phyloP scores from a whole-genome alignment of 805 yeast species.

The Blastobotrys robertii region DNA sequence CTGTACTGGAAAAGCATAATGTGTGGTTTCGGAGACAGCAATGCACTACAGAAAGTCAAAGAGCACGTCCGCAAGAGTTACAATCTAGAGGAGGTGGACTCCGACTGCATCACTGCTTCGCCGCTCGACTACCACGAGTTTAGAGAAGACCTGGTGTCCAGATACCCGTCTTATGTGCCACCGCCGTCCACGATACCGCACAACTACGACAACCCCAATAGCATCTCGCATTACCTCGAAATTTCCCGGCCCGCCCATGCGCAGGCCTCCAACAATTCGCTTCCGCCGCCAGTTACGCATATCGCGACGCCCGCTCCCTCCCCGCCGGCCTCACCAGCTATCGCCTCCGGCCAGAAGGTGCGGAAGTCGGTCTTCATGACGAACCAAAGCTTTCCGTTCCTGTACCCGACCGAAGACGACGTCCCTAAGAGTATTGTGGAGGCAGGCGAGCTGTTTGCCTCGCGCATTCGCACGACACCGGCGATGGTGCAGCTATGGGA shows the following conservation, averaged over 20 bases:
- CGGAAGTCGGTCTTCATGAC: conserved; percentile 43
- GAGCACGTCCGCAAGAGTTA: conserved; percentile 35
- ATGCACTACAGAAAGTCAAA: conserved; percentile 36
- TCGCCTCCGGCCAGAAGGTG: conserved; percentile 24
- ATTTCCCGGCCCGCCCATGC: conserved; percentile 43
- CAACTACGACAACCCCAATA: conserved; percentile 39
- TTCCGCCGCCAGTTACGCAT: conserved; percentile 50
- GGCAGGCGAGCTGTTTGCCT: conserved; percentile 59
- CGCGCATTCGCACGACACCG: conserved; percentile 55
- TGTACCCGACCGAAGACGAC: conserved; percentile 43
- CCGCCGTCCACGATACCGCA: conserved; percentile 40
- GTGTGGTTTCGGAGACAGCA: conserved; percentile 53
- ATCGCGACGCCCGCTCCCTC: conserved; percentile 87
- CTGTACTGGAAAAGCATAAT: conserved; percentile 41
- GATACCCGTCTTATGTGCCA: conserved; percentile 64
- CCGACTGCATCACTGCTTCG: conserved; percentile 41
- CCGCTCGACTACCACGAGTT: conserved; percentile 82
- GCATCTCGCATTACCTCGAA: conserved; percentile 51
- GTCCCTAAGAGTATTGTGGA: conserved; percentile 73
- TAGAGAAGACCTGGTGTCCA: conserved; percentile 58
- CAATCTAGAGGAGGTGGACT: conserved; percentile 16
- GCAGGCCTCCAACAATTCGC: conserved; percentile 34
- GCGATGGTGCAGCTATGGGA: conserved; percentile 62
- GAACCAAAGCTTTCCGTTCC: conserved; percentile 55
- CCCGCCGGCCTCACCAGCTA: conserved; percentile 50